Base-by-base conservation (phyloP, 179 eudicot genomes). In the Actinidia polygama region DNA sequence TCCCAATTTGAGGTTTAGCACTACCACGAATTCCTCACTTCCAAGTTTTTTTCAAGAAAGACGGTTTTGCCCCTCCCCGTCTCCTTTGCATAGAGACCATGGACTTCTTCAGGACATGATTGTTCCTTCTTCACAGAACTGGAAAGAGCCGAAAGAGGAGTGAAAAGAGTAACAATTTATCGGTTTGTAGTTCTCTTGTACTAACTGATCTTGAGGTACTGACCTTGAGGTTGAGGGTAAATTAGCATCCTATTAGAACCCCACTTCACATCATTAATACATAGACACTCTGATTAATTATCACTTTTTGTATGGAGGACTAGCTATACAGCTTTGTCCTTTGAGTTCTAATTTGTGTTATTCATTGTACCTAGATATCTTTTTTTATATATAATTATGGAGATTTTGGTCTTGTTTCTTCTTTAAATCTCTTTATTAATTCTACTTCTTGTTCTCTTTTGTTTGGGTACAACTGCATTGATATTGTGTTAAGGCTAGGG, bases 81-180 rank as follows among this genome's bases (percentile, higher is more conserved):
- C 90, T 8, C 50, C 88, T 73, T 73, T 86, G 47, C 79, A 77
- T 30, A 87, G 87, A 73, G 95, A 91, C 77, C 86, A 90, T 81
- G 98, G 98, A 3, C 95, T 94, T 68, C 90, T 94, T 10, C 89
- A 94, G 62, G 98, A 94, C 80, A 89, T 75, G 79, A 75, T 94
- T 75, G 85, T 93, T 53, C 90, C 93, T 30, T 91, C 93, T 30
- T 91, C 90, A 11, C 88, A 87, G 83, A 85, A 91, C 88, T 61
- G 71, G 55, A 81, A 84, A 80, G 90, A 86, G 76, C 84, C 83
- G 7, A 84, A 90, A 79, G 79, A 91, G 73, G 89, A 88, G 85
- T 85, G 75, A 24, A 77, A 62, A 19, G 73, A 78, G 12, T 71
- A 9, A 19, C 49, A 11, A 23, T 49, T 40, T 59, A 23, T n/a